These are phyloP conservation scores for Moricandia moricandioides DNA, from an alignment of 345 rosid species.

Conservation along the genomic window DNA sequence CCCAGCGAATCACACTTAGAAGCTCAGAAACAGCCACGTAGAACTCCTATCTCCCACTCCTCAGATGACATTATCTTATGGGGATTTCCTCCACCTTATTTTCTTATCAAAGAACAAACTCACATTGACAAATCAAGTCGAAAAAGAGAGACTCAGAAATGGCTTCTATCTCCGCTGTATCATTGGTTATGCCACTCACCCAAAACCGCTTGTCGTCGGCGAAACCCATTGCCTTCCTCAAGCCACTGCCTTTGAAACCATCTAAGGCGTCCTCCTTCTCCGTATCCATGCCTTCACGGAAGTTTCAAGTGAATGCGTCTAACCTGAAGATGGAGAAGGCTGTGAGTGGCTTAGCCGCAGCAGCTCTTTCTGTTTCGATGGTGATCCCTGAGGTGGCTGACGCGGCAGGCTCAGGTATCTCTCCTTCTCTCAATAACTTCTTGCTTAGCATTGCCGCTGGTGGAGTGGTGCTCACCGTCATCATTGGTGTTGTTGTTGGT, in stretches of 20 bases:
- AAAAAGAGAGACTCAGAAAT: background rate
- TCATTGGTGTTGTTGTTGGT: constrained; percentile 75
- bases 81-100: background rate
- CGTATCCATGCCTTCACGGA: constrained; percentile 17
- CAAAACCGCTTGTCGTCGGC: constrained; percentile 33
- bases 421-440: constrained; percentile 92
- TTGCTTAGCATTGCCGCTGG: constrained; percentile 82
- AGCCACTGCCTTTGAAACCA: constrained; percentile 57
- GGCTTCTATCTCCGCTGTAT: constrained; percentile 53
- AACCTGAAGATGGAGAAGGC: constrained; percentile 62
- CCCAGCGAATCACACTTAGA: constrained; percentile 36
- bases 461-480: constrained; percentile 52
- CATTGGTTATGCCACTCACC: constrained; percentile 52
- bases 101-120: constrained; percentile 17
- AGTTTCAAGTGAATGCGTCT: constrained; percentile 50
- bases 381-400: constrained; percentile 70
- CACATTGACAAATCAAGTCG: background rate
- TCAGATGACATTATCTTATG: constrained; percentile 6
- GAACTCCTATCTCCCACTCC: constrained; percentile 31
- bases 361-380: constrained; percentile 73
- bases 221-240: constrained; percentile 44
- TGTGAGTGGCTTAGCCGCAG: constrained; percentile 65
- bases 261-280: constrained; percentile 23
- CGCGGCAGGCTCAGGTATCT: constrained; percentile 56
- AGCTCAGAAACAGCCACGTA: constrained; percentile 51